Base-by-base conservation (phyloP, 345 rosid genomes). In the Cardamine resedifolia region DNA sequence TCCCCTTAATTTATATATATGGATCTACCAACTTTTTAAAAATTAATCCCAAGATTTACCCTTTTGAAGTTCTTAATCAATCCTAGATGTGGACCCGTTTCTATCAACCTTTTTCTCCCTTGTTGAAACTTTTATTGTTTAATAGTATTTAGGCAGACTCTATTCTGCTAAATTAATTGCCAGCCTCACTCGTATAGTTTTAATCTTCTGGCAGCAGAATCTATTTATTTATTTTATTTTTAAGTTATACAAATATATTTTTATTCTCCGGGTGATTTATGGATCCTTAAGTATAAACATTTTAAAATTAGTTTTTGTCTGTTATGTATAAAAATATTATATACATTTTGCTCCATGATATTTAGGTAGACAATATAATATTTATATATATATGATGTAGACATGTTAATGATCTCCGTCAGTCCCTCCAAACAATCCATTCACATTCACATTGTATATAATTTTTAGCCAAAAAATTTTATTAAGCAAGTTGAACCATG, bases 191-290 rank as follows among this genome's bases (percentile, higher is more conserved):
- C 59, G 11, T 51, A 33, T 44, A 53, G 45, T 43, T 68, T 31
- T 33, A 43, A 53, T 52, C 70, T 43, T 33, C 20, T 63, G 6
- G 73, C 34, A 59, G 39, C 39, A 59, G 58, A 61, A 76, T 69
- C 73, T 70, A 64, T 44, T 31, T 60, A 52, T 10, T 51, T 68
- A 67, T 49, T 58, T 20, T 58, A 60, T 38, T 58, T 48, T 73
- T 26, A 10, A 20, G 10, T 15, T 67, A 75, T 68, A 51, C 43
- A 68, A 21, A 7, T 41, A 68, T 48, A 33, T 61, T 63, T 55
- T 26, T 69, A 57, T 76, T 63, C 75, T 76, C 75, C 36, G 65
- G 71, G 75, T 76, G 66, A 56, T 70, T 63, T 76, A 39, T 69
- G 75, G 39, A 44, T 52, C 65, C 19, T 68, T 47, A 26, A 26